Conservation (phyloP, 345 rosid species). For the Gossypioides kirkii region DNA sequence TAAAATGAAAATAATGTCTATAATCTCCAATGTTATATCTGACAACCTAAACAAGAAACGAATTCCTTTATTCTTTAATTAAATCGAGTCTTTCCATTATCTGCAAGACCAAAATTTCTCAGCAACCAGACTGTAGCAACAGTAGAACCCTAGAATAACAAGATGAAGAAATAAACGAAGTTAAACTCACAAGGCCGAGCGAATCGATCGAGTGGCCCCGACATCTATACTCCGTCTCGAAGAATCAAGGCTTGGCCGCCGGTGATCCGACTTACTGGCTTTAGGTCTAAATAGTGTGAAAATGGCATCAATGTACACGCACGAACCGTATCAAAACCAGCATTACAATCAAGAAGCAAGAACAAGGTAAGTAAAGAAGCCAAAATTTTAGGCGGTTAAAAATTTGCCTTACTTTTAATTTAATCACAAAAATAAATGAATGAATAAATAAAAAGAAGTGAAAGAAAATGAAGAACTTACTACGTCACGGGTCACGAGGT, state of each 20-base stretch:
- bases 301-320: slow-evolving; percentile 21
- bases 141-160: slow-evolving; percentile 32
- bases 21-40: not conserved
- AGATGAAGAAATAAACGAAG: not conserved
- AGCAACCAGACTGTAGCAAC: slow-evolving; percentile 20
- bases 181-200: slow-evolving; percentile 83
- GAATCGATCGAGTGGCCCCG: slow-evolving; percentile 93
- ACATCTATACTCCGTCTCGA: slow-evolving; percentile 42
- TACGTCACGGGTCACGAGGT: slow-evolving; percentile 28
- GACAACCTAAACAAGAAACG: not conserved
- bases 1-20: not conserved
- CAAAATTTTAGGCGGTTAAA: slow-evolving; percentile 7
- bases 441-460: not conserved
- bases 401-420: not conserved
- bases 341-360: slow-evolving; percentile 18
- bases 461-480: not conserved
- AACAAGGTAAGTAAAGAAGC: not conserved
- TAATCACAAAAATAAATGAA: not conserved
- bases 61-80: not conserved
- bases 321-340: slow-evolving; percentile 13
- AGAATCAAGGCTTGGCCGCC: slow-evolving; percentile 7
- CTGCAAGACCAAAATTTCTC: not conserved
- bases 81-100: not conserved
- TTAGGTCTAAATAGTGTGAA: slow-evolving; percentile 16
- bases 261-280: not conserved